Evolutionary conservation across 2,329 filamentous ascomycete species (phyloP).

Genomic region (Orbilia javanica): DNA sequence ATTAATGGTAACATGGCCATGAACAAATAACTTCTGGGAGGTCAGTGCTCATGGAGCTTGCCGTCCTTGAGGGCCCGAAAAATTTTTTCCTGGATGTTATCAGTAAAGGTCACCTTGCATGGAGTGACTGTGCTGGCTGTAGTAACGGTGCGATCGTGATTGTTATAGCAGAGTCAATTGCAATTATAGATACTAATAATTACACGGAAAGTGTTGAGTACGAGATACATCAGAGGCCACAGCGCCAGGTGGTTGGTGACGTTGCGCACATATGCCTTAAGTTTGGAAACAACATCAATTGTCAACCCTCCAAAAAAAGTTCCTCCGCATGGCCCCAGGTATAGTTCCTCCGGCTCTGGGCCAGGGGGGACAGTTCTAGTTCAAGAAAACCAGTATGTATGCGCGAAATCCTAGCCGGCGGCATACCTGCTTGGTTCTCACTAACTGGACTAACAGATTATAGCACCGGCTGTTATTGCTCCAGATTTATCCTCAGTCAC

Average conservation of each 20-base stretch:
- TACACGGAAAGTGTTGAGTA: conserved; percentile 42
- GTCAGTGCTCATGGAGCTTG: conserved; percentile 36
- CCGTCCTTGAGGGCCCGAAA: conserved; percentile 20
- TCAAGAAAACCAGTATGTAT: conserved; percentile 15
- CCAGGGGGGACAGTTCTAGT: conserved; percentile 23
- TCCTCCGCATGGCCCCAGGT: conserved; percentile 20
- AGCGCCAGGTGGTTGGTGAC: conserved; percentile 15
- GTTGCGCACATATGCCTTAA: conserved; percentile 21
- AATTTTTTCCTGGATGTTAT: conserved; percentile 8
- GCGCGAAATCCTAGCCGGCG: conserved; percentile 23
- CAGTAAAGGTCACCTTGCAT: conserved; percentile 20
- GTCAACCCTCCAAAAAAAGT: conserved; percentile 22
- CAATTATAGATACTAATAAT: too few relatives aligned
- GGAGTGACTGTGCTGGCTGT: neutral
- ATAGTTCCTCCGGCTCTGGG: neutral
- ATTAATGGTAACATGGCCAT: conserved; percentile 20
- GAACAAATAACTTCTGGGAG: conserved; percentile 5
- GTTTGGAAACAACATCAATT: neutral
- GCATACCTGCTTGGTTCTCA: conserved; percentile 16
- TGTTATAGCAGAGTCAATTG: neutral
- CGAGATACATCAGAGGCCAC: conserved; percentile 18
- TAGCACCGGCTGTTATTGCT: conserved; percentile 40
- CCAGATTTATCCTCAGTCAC: conserved; percentile 42
- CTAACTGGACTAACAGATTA: conserved; percentile 1
- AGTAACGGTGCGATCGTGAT: neutral